phyloP scores from a whole-genome alignment of 345 rosid species.

The Eucalyptus regnans region DNA sequence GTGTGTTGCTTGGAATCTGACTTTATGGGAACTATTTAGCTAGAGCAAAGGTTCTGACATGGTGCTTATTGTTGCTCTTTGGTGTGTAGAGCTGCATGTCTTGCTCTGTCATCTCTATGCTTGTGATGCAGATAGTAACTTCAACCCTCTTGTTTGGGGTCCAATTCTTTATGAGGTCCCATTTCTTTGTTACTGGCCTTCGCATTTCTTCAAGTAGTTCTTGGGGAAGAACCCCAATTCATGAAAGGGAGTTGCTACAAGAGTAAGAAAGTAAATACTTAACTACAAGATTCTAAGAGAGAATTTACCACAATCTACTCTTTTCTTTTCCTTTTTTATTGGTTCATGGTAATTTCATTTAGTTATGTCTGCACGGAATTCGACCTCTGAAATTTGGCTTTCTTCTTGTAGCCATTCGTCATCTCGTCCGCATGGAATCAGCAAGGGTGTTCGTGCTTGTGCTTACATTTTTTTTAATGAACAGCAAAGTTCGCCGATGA shows the following conservation, averaged over 20 bases:
- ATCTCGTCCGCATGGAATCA: too few relatives aligned
- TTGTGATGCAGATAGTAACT: not conserved
- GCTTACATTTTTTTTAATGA: too few relatives aligned
- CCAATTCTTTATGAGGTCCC: not conserved
- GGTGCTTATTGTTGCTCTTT: too few relatives aligned
- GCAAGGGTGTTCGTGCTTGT: too few relatives aligned
- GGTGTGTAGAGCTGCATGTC: not conserved
- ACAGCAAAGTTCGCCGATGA: too few relatives aligned
- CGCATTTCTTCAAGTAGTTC: not conserved
- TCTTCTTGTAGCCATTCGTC: too few relatives aligned
- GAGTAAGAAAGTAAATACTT: not conserved
- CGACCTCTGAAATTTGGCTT: too few relatives aligned
- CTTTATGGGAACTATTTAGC: accelerated
- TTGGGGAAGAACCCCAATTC: not conserved
- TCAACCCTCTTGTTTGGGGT: not conserved
- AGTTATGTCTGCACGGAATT: too few relatives aligned
- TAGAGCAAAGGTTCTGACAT: too few relatives aligned
- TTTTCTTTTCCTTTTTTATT: accelerated
- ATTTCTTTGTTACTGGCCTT: not conserved
- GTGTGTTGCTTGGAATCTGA: not conserved
- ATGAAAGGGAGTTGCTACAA: not conserved
- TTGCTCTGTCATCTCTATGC: not conserved
- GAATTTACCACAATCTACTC: not conserved
- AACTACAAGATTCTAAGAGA: not conserved
- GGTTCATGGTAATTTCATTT: too few relatives aligned